Evolutionary conservation across 768 basidiomycete species (phyloP).

Genomic region (Russula dissimulans): DNA sequence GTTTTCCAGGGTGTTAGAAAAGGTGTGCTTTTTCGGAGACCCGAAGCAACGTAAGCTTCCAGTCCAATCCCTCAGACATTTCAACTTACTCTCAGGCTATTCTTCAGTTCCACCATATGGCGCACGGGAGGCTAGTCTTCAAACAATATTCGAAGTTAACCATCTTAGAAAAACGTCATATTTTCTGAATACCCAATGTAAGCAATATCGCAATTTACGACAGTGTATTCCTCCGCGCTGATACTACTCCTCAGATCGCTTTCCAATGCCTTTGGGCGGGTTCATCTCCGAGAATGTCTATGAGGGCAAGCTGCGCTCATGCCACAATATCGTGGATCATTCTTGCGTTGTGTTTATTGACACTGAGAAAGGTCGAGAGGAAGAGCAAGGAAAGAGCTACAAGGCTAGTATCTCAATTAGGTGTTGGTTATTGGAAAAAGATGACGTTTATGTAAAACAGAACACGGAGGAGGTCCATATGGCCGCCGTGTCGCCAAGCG

Average conservation of each 20-base stretch:
- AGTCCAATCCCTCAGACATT: too few relatives aligned
- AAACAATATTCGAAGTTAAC: slow-evolving; percentile 25
- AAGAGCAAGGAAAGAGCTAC: slow-evolving; percentile 21
- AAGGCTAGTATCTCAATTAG: not conserved
- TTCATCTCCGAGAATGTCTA: slow-evolving; percentile 38
- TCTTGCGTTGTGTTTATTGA: slow-evolving; percentile 39
- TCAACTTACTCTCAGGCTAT: too few relatives aligned
- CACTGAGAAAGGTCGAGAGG: slow-evolving; percentile 30
- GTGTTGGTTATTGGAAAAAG: too few relatives aligned
- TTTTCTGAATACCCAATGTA: slow-evolving; percentile 43
- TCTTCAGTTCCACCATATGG: too few relatives aligned
- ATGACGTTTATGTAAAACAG: not conserved
- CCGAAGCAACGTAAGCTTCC: too few relatives aligned
- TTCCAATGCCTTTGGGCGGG: slow-evolving; percentile 37
- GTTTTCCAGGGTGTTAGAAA: too few relatives aligned
- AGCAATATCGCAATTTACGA: too few relatives aligned
- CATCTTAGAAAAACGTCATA: slow-evolving; percentile 24
- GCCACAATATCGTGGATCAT: slow-evolving; percentile 27
- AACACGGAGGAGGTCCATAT: not conserved
- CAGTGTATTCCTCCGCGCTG: too few relatives aligned
- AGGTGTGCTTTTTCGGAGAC: too few relatives aligned
- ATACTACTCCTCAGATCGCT: slow-evolving; percentile 33
- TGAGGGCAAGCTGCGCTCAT: slow-evolving; percentile 24
- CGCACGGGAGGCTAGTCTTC: slow-evolving; percentile 24
- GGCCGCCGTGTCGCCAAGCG: too few relatives aligned